These are phyloP conservation scores for Coix lacrymajobi DNA, from an alignment of 176 grass and related monocot genomes.

Conservation along the genomic window DNA sequence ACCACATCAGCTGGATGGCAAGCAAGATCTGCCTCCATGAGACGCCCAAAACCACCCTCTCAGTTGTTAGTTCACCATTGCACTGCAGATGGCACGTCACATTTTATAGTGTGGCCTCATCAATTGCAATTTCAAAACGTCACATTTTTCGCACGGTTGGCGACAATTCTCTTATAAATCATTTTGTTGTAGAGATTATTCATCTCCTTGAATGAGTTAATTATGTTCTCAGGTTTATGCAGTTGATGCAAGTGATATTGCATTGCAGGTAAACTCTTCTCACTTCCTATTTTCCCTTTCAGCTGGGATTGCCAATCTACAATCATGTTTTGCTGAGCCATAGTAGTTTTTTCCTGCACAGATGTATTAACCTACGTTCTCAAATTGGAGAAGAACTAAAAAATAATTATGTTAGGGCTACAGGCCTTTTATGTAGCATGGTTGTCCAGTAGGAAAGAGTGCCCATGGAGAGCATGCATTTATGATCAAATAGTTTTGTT, in stretches of 20 bases:
- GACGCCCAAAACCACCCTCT: too few species aligned
- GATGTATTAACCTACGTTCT: constrained; percentile 1
- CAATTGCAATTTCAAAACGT: too few species aligned
- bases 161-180: too few species aligned
- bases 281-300: neutral
- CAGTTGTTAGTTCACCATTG: too few species aligned
- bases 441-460: neutral
- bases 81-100: too few species aligned
- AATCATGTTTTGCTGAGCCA: constrained; percentile 9
- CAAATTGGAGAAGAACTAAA: constrained; percentile 1
- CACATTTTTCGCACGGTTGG: too few species aligned
- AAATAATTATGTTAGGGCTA: neutral
- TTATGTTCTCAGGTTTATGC: constrained; percentile 82
- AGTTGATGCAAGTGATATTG: constrained; percentile 96
- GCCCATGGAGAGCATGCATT: neutral
- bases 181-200: too few species aligned
- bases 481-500: neutral
- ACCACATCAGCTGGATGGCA: too few species aligned
- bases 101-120: too few species aligned
- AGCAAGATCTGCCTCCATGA: too few species aligned
- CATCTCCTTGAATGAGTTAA: constrained; percentile 15
- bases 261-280: constrained; percentile 56
- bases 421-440: neutral
- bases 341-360: neutral
- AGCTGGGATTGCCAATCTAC: constrained; percentile 11